Evolutionary conservation across 768 basidiomycete genomes (phyloP).

Genomic region (Tylopilus sp.): DNA sequence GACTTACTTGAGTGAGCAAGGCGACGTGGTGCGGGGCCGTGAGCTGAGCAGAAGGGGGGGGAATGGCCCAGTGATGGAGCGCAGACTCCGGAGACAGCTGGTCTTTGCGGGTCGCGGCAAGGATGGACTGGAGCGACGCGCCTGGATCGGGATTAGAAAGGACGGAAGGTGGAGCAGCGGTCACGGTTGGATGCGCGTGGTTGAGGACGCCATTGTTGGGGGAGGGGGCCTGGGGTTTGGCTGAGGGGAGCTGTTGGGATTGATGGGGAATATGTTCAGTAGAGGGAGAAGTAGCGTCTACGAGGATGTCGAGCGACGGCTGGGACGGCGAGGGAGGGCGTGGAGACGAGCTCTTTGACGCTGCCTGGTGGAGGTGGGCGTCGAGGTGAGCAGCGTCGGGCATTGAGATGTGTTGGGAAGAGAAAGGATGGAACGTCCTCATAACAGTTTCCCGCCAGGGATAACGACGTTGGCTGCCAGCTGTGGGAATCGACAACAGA

Average conservation of each 20-base stretch:
- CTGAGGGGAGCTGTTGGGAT: conserved; percentile 29
- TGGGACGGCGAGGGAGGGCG: conserved; percentile 43
- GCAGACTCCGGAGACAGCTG: conserved; percentile 26
- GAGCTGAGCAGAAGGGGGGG: conserved; percentile 30
- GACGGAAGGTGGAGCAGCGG: conserved; percentile 30
- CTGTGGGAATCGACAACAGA: conserved; percentile 45
- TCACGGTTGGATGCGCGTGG: conserved; percentile 31
- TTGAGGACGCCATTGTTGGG: conserved; percentile 25
- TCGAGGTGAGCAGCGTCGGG: conserved; percentile 35
- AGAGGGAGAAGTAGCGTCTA: conserved; percentile 28
- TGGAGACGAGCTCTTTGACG: conserved; percentile 44
- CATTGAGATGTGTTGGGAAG: conserved; percentile 41
- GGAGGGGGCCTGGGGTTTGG: conserved; percentile 21
- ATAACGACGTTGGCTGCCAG: conserved; percentile 36
- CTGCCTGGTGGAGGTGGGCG: conserved; percentile 30
- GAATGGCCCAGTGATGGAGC: conserved; percentile 39
- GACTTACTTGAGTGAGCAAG: conserved; percentile 40
- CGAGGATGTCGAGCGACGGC: conserved; percentile 39
- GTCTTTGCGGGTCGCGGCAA: conserved; percentile 34
- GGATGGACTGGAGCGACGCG: conserved; percentile 41
- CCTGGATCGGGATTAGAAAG: conserved; percentile 37
- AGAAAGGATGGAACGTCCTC: conserved; percentile 44
- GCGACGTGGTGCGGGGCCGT: conserved; percentile 27
- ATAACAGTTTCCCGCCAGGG: conserved; percentile 42
- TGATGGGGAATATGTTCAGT: conserved; percentile 27